Base-by-base conservation (phyloP, 148 eudicot species). In the Polygonum maritimum region DNA sequence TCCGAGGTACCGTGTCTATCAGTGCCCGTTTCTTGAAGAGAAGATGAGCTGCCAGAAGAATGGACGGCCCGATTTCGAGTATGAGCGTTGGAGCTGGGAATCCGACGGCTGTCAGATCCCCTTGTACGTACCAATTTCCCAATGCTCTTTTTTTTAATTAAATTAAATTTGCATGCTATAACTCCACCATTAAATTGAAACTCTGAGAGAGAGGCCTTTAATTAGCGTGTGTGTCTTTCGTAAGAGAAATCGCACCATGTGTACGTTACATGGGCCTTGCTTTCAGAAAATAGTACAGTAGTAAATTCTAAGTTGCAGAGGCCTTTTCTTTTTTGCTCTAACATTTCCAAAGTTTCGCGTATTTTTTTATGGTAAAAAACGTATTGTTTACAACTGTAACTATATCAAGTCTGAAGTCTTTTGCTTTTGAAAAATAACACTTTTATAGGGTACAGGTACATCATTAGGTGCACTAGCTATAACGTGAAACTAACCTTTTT, bases 31-130 rank as follows among this genome's bases (percentile, higher is more conserved):
- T 13, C 80, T 88, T 3, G 86, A 87, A 18, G 84, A 85, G 63
- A 85, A 86, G 75, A 85, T 86, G 78, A 84, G 86, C n/a, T 88
- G 91, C 77, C 84, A 33, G 63, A 82, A 70, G 47, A 86, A 86
- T 44, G 91, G 91, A n/a, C 74, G 91, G 75, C 87, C 87, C 2
- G 91, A 88, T 82, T 76, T 55, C 3, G 84, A 52, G 19, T 86
- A 86, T 4, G 65, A 81, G 67, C 63, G 74, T 3, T 88, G 90
- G 90, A 80, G 55, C 72, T 88, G 90, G 90, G 87, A 85, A 78
- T 80, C 85, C 76, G 78, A 71, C 33, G 76, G 67, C 71, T 88
- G 90, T 74, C 70, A 88, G 41, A 48, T 88, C 55, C 90, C 88
- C 47, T 76, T 85, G 90, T 86, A 75, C 77, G 81, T 58, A 39